Evolutionary conservation across 164 flowering plant genomes (phyloP).

Genomic region (Macadamia integrifolia): DNA sequence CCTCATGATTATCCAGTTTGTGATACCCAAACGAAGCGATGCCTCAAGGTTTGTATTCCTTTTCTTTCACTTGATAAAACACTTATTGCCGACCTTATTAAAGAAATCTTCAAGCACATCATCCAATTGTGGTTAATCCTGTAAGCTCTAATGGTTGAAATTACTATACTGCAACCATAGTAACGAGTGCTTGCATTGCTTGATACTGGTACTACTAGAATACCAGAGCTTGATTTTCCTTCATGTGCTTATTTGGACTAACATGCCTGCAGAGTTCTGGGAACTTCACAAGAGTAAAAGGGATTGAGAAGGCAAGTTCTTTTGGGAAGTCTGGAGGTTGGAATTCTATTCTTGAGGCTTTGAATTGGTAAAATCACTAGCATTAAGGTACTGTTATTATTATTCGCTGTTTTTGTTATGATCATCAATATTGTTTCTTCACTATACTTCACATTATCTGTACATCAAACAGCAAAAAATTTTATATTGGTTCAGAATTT

Average conservation of each 20-base stretch:
- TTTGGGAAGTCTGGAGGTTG: slow-evolving; percentile 25
- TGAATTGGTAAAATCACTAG: slow-evolving; percentile 19
- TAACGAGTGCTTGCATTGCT: not conserved
- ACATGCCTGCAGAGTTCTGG: slow-evolving; percentile 32
- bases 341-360: slow-evolving; percentile 28
- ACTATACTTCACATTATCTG: too few species aligned
- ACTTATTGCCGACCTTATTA: too few species aligned
- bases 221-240: not conserved
- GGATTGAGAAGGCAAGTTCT: slow-evolving; percentile 21
- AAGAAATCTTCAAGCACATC: slow-evolving; percentile 1
- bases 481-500: too few species aligned
- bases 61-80: too few species aligned
- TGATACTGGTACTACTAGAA: too few species aligned
- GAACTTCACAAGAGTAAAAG: slow-evolving; percentile 30
- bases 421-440: too few species aligned
- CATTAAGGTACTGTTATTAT: too few species aligned
- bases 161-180: too few species aligned
- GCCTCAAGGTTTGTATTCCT: slow-evolving; percentile 56
- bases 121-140: not conserved
- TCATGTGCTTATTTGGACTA: not conserved
- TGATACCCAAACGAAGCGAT: slow-evolving; percentile 45
- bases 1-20: slow-evolving; percentile 83
- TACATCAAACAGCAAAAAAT: too few species aligned
- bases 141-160: too few species aligned
- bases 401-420: too few species aligned